Percentiles rank a stretch among this genome's conserved stretches.
These are phyloP conservation scores for Fusarium mundagurra DNA, from an alignment of 2,329 filamentous ascomycete genomes.

Conservation along the genomic window DNA sequence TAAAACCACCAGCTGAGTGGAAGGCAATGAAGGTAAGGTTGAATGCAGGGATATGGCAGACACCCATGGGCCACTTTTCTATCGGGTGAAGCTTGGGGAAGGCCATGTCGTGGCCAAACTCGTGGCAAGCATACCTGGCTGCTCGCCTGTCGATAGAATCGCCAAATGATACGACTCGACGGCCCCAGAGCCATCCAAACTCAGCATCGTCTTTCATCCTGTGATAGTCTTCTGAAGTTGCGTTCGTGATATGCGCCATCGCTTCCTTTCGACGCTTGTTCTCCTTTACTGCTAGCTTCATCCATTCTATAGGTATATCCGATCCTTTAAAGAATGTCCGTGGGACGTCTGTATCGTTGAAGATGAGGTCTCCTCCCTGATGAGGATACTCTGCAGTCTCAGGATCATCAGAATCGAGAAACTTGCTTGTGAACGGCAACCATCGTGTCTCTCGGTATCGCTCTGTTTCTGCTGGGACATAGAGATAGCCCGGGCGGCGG, in stretches of 20 bases:
- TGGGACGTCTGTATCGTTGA: neutral
- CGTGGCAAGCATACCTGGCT: neutral
- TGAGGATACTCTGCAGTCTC: neutral
- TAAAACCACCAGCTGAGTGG: neutral
- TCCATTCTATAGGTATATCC: neutral
- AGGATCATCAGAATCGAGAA: neutral
- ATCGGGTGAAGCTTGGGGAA: neutral
- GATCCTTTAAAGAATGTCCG: neutral
- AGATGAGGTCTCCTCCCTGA: neutral
- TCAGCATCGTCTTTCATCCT: neutral
- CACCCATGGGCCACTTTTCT: neutral
- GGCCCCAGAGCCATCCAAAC: slow-evolving; percentile 1
- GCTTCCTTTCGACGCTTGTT: neutral
- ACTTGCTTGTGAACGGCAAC: neutral
- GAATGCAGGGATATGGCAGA: neutral
- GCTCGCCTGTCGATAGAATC: slow-evolving; percentile 5
- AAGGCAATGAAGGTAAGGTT: neutral
- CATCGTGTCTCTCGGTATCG: neutral
- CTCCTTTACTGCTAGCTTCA: neutral
- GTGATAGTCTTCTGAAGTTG: neutral
- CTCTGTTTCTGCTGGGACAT: neutral
- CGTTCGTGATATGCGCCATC: neutral
- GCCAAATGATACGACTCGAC: neutral
- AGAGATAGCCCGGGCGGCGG: neutral
- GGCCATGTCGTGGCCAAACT: neutral